A percentile compares a stretch with the other conserved stretches of the same genome.
Conservation (phyloP, 164 flowering plant species). For the Saururus chinensis region DNA sequence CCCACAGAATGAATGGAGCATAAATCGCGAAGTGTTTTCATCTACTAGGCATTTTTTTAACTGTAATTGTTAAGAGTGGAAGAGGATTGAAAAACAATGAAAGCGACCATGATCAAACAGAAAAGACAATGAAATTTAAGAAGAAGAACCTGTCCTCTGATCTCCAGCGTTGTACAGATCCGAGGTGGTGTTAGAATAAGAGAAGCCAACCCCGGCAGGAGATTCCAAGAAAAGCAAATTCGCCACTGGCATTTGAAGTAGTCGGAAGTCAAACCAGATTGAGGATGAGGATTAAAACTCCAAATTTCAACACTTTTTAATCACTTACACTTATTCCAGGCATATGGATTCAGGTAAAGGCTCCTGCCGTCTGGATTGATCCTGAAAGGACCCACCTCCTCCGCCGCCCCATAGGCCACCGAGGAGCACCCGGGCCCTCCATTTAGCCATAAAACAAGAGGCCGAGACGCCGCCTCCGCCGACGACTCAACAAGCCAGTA, state of each 20-base stretch:
- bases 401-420: constrained; percentile 85
- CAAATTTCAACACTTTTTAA: not conserved
- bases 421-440: constrained; percentile 99
- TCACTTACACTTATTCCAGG: constrained; percentile 74
- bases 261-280: not conserved
- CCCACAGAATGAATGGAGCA: not conserved
- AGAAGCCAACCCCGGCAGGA: constrained; percentile 97
- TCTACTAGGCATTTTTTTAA: too few relatives aligned
- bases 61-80: too few relatives aligned
- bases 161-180: constrained; percentile 80
- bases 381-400: constrained; percentile 86
- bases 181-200: constrained; percentile 70
- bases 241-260: constrained; percentile 47
- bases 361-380: constrained; percentile 67
- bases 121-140: not conserved
- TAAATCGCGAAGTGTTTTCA: too few relatives aligned
- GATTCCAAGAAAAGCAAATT: constrained; percentile 93
- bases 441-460: constrained; percentile 89
- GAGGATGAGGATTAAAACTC: not conserved
- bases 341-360: constrained; percentile 61
- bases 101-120: too few relatives aligned
- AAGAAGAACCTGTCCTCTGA: constrained; percentile 58
- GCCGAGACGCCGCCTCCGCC: constrained; percentile 37
- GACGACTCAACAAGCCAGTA: constrained; percentile 88
- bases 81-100: not conserved